phyloP scores from a whole-genome alignment of 2,329 filamentous ascomycete genomes.

The Karstenula rhodostoma region DNA sequence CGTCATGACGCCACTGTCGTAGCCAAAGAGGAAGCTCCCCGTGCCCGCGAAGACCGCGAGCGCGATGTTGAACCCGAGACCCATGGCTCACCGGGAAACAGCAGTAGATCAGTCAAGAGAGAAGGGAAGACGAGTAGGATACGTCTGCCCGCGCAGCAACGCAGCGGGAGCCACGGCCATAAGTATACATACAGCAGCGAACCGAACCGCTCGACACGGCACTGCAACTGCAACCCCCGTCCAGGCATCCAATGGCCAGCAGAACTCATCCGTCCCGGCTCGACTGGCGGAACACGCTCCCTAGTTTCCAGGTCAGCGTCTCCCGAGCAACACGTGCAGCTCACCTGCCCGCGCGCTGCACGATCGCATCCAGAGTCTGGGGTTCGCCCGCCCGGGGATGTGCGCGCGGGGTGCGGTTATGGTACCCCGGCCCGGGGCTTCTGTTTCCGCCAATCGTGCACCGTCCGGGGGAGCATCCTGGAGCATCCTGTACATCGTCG shows the following conservation, averaged over 20 bases:
- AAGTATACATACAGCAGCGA: not conserved
- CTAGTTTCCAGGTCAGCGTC: slow-evolving; percentile 32
- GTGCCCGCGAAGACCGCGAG: slow-evolving; percentile 55
- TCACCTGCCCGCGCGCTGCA: slow-evolving; percentile 8
- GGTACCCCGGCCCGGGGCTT: slow-evolving; percentile 3
- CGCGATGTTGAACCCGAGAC: slow-evolving; percentile 52
- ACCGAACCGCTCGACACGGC: too few species aligned
- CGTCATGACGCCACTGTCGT: slow-evolving; percentile 52
- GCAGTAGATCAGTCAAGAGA: not conserved
- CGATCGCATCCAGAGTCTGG: slow-evolving; percentile 13
- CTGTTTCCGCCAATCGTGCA: slow-evolving; percentile 15
- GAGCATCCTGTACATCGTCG: not conserved
- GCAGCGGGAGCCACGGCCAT: not conserved
- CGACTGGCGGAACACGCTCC: slow-evolving; percentile 30
- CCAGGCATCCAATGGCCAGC: not conserved
- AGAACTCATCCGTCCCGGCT: slow-evolving; percentile 13
- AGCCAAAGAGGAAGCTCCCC: slow-evolving; percentile 54
- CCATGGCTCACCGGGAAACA: slow-evolving; percentile 39
- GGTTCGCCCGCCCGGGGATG: slow-evolving; percentile 12
- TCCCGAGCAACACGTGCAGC: not conserved
- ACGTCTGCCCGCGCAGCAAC: not conserved
- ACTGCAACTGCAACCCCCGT: not conserved
- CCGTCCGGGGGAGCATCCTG: not conserved
- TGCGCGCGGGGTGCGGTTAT: slow-evolving; percentile 10
- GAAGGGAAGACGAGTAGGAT: slow-evolving; percentile 1